Conservation (phyloP, 805 yeast species). For the Yarrowia sp. region DNA sequence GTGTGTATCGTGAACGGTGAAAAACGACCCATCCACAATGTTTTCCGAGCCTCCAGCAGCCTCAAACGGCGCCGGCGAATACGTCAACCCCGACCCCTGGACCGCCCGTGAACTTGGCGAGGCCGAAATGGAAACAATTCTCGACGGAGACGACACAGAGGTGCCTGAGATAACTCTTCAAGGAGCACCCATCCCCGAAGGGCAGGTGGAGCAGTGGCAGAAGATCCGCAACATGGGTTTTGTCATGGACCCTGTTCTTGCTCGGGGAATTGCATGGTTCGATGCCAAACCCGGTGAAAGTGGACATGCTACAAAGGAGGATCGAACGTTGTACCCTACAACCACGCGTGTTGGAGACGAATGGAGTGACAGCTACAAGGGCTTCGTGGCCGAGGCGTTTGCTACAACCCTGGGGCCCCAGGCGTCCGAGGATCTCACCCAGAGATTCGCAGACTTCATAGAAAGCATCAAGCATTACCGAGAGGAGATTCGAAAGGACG, state of each 20-base stretch:
- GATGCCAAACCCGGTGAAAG: slow-evolving; percentile 8
- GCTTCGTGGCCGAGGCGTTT: slow-evolving; percentile 16
- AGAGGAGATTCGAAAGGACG: background rate
- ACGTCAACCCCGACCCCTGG: background rate
- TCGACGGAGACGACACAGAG: slow-evolving; percentile 14
- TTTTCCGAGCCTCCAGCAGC: slow-evolving; percentile 10
- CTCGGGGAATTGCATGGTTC: slow-evolving; percentile 29
- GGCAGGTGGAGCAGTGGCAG: slow-evolving; percentile 13
- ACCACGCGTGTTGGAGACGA: slow-evolving; percentile 21
- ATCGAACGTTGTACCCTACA: slow-evolving; percentile 16
- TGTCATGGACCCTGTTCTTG: slow-evolving; percentile 24
- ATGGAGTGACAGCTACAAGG: slow-evolving; percentile 22
- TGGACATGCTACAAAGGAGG: slow-evolving; percentile 14
- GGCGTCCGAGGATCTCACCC: slow-evolving; percentile 4
- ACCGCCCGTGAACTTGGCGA: slow-evolving; percentile 10
- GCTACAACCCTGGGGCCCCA: slow-evolving; percentile 13
- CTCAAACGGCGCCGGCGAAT: slow-evolving; percentile 7
- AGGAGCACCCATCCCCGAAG: slow-evolving; percentile 29
- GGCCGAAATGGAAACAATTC: slow-evolving; percentile 23
- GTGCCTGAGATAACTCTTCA: slow-evolving; percentile 9
- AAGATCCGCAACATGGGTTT: slow-evolving; percentile 22
- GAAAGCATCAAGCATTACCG: slow-evolving; percentile 15
- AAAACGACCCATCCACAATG: background rate
- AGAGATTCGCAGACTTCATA: slow-evolving; percentile 18
- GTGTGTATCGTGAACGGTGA: slow-evolving; percentile 9